Percentiles rank a stretch among this genome's conserved stretches.
These are phyloP conservation scores for Trypanosoma caninum DNA, from an alignment of 208 protist species.

Conservation along the genomic window DNA sequence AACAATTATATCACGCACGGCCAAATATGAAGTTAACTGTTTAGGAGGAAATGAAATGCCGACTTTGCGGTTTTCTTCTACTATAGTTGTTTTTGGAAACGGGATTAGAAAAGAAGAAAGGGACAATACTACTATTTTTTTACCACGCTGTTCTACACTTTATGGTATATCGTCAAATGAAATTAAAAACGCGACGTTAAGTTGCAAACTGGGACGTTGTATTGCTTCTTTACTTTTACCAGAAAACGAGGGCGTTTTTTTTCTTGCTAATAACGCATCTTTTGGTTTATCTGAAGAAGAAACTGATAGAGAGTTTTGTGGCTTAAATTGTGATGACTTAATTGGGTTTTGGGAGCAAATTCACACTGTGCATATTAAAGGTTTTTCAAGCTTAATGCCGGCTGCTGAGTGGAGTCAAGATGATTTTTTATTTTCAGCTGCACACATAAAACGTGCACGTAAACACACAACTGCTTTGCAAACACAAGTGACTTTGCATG, in stretches of 20 bases:
- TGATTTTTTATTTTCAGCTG: neutral
- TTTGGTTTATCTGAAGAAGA: neutral
- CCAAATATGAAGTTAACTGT: neutral
- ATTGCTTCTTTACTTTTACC: conserved; percentile 9
- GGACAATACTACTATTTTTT: neutral
- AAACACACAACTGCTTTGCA: neutral
- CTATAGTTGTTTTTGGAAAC: conserved; percentile 20
- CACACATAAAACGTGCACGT: neutral
- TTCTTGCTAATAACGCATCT: neutral
- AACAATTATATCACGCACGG: conserved; percentile 4
- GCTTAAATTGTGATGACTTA: conserved; percentile 1
- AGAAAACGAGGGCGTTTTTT: neutral
- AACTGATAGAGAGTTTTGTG: neutral
- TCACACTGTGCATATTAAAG: conserved; percentile 4
- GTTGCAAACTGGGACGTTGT: conserved; percentile 18
- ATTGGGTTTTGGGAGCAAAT: conserved; percentile 24
- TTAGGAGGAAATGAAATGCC: neutral
- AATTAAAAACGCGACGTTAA: too few relatives aligned
- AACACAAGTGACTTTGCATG: conserved; percentile 17
- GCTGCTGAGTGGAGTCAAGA: neutral
- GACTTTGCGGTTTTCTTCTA: conserved; percentile 16
- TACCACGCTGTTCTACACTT: neutral
- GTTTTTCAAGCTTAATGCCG: neutral
- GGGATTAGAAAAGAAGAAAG: neutral
- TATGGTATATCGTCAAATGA: neutral